These are phyloP conservation scores for Penicillium sp. DNA, from an alignment of 2,329 filamentous ascomycete species.

Conservation along the genomic window DNA sequence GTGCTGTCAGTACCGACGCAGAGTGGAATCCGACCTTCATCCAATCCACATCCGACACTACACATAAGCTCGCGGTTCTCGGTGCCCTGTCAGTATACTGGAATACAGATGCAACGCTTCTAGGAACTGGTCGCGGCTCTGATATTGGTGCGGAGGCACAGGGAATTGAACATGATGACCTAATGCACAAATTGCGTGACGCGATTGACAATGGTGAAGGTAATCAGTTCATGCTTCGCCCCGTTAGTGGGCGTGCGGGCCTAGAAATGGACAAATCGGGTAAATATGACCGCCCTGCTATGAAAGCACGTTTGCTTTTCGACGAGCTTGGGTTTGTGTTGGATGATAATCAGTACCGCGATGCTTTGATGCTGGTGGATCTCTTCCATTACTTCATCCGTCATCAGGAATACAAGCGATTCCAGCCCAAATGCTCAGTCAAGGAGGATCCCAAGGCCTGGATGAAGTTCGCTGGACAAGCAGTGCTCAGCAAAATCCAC, in stretches of 20 bases:
- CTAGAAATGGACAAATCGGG: constrained; percentile 94
- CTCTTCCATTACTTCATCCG: constrained; percentile 98
- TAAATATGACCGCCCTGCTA: constrained; percentile 73
- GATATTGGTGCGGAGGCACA: constrained; percentile 59
- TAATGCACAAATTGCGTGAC: constrained; percentile 73
- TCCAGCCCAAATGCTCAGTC: constrained; percentile 79
- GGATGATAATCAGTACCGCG: constrained; percentile 95
- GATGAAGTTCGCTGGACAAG: constrained; percentile 86
- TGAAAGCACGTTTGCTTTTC: constrained; percentile 88
- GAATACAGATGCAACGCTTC: constrained; percentile 87
- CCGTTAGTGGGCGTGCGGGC: constrained; percentile 91
- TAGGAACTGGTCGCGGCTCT: constrained; percentile 78
- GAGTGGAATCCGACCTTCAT: constrained; percentile 97
- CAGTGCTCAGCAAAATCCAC: constrained; percentile 90
- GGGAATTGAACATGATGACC: constrained; percentile 66
- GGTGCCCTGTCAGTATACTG: constrained; percentile 93
- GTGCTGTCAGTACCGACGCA: constrained; percentile 91
- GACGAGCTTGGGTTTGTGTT: constrained; percentile 98
- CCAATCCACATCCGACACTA: constrained; percentile 76
- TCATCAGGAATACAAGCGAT: constrained; percentile 93
- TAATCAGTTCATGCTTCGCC: constrained; percentile 94
- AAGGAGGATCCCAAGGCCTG: constrained; percentile 92
- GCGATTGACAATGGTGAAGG: constrained; percentile 76
- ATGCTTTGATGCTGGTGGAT: constrained; percentile 96
- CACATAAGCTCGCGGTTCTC: constrained; percentile 90